Evolutionary conservation across 1,139 yeast species (phyloP).

Genomic region (Eremothecium coryli): DNA sequence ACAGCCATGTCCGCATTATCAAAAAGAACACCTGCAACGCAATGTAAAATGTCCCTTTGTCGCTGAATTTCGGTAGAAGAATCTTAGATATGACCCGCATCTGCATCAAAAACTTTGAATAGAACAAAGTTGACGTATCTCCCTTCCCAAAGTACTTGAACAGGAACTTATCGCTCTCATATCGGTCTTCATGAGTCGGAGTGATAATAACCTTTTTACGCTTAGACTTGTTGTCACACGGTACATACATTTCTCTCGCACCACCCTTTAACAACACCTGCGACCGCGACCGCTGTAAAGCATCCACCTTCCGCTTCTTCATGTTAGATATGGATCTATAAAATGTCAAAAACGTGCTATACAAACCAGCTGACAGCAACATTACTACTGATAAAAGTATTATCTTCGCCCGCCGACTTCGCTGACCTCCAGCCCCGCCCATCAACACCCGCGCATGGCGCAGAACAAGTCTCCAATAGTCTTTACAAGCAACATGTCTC

Average conservation of each 20-base stretch:
- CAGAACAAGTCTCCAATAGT: conserved; percentile 15
- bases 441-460: conserved; percentile 18
- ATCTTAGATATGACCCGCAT: conserved; percentile 71
- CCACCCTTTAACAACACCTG: conserved; percentile 40
- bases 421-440: conserved; percentile 16
- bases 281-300: conserved; percentile 23
- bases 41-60: conserved; percentile 59
- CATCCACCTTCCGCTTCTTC: conserved; percentile 9
- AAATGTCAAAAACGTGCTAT: conserved; percentile 4
- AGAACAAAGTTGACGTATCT: conserved; percentile 36
- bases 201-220: conserved; percentile 32
- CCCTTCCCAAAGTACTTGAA: conserved; percentile 31
- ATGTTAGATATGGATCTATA: conserved; percentile 10
- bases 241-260: conserved; percentile 47
- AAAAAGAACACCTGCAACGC: conserved; percentile 67
- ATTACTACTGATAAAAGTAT: conserved; percentile 10
- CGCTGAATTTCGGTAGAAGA: conserved; percentile 62
- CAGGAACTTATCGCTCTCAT: conserved; percentile 33
- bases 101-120: conserved; percentile 66
- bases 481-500: conserved; percentile 12
- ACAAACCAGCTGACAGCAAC: conserved; percentile 1
- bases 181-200: conserved; percentile 34
- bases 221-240: conserved; percentile 29
- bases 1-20: conserved; percentile 77
- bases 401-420: conserved; percentile 21